phyloP scores from a whole-genome alignment of 768 basidiomycete genomes.

The Pulveroboletus frians region DNA sequence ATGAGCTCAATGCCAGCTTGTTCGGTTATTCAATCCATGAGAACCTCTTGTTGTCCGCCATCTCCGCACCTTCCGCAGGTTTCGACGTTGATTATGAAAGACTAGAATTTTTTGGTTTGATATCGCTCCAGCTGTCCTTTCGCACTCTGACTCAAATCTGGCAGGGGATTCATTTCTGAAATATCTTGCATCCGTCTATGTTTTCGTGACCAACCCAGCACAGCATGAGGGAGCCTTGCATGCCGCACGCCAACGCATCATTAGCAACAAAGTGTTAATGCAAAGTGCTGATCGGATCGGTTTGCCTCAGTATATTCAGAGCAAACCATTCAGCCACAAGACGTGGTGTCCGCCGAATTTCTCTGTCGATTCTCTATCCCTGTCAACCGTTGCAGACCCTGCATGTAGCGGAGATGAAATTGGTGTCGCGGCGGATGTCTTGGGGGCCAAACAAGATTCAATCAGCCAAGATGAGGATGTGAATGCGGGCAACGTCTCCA shows the following conservation, averaged over 20 bases:
- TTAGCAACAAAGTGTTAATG: slow-evolving; percentile 69
- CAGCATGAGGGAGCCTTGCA: slow-evolving; percentile 67
- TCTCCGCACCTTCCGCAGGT: slow-evolving; percentile 65
- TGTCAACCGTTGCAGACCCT: slow-evolving; percentile 15
- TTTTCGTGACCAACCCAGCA: slow-evolving; percentile 64
- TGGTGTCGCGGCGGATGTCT: slow-evolving; percentile 8
- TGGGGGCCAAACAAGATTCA: slow-evolving; percentile 9
- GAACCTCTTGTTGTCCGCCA: slow-evolving; percentile 55
- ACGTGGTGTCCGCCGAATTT: slow-evolving; percentile 58
- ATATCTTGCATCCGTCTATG: slow-evolving; percentile 66
- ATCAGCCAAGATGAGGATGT: slow-evolving; percentile 11
- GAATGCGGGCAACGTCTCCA: slow-evolving; percentile 13
- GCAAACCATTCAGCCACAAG: slow-evolving; percentile 63
- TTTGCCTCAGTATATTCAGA: slow-evolving; percentile 70
- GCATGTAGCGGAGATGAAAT: slow-evolving; percentile 30
- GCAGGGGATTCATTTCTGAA: slow-evolving; percentile 80
- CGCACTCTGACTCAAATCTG: slow-evolving; percentile 21
- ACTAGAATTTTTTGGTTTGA: slow-evolving; percentile 71
- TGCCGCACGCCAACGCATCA: slow-evolving; percentile 56
- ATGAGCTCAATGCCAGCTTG: slow-evolving; percentile 68
- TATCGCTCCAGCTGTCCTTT: slow-evolving; percentile 4
- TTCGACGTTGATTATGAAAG: slow-evolving; percentile 79
- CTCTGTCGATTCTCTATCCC: slow-evolving; percentile 22
- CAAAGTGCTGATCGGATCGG: slow-evolving; percentile 50
- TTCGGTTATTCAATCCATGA: slow-evolving; percentile 63